Evolutionary conservation across 2,329 filamentous ascomycete species (phyloP), one percentile per base, ranked within the genome.

Genomic region (Anthostomella pinea): DNA sequence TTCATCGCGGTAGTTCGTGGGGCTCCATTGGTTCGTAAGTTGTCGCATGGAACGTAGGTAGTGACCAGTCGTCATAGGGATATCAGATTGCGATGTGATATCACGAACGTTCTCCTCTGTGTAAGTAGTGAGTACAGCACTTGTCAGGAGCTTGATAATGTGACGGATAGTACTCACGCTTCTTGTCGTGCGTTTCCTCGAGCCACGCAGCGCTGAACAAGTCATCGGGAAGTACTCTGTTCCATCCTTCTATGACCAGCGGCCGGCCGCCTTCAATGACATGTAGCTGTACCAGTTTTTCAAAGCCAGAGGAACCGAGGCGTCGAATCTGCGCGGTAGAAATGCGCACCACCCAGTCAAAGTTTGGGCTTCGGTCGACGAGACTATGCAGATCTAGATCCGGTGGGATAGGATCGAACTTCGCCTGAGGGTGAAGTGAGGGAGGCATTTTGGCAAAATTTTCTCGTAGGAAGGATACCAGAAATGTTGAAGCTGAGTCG

Each of bases 391-490:
- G 70, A 57, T 97, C 84, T 39, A 97, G 79, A 55, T 91, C 80
- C 0, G 90, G 90, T 0, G 89, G 79, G 30, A 97, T 86, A 1
- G 91, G 90, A 61, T 95, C 88, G 62, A 97, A 97, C 33, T 89
- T 87, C 11, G 89, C 88, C 57, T 88, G 83, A 1, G 87, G 87
- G 53, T 90, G 81, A 40, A 83, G 70, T 10, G 84, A 74, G 11
- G 72, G 68, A 36, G 87, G 85, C 89, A 95, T 95, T 18, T 55
- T 74, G 43, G 38, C 35, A 33, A 39, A 26, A 35, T 31, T 15
- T 37, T 28, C 5, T 20, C 11, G 1, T 26, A 10, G 6, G 14
- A 10, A 11, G 5, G 16, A 20, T 32, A 13, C 15, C n/a, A n/a
- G n/a, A n/a, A n/a, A n/a, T n/a, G n/a, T n/a, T n/a, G n/a, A n/a